Evolutionary conservation across 148 eudicot genomes (phyloP).

Genomic region (Persicaria maculosa): DNA sequence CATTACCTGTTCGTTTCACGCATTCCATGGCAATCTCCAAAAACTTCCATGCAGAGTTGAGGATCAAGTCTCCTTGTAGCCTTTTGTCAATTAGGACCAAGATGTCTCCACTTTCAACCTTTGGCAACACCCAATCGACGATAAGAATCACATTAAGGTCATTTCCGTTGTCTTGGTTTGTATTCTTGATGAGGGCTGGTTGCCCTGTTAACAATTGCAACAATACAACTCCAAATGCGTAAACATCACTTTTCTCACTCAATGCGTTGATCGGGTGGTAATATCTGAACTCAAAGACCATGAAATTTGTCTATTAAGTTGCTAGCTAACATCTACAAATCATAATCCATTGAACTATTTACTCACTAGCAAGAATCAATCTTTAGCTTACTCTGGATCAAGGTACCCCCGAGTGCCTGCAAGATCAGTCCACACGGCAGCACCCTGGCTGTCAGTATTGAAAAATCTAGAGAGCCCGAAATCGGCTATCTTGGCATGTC

Average conservation of each 20-base stretch:
- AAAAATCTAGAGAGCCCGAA: slow-evolving; percentile 33
- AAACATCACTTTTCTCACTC: slow-evolving; percentile 29
- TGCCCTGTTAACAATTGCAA: slow-evolving; percentile 30
- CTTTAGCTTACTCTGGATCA: slow-evolving; percentile 33
- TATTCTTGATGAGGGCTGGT: neutral
- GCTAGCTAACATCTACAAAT: too few species aligned
- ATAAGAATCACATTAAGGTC: neutral
- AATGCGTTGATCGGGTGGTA: neutral
- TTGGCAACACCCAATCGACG: neutral
- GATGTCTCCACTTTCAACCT: neutral
- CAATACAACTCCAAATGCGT: slow-evolving; percentile 32
- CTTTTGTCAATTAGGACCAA: neutral
- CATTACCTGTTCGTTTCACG: too few species aligned
- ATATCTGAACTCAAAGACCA: neutral
- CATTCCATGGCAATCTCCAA: too few species aligned
- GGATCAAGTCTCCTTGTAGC: too few species aligned
- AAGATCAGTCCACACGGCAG: slow-evolving; percentile 22
- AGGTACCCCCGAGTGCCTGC: slow-evolving; percentile 32
- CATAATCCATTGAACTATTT: too few species aligned
- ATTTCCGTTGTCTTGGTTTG: neutral
- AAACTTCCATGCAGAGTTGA: too few species aligned
- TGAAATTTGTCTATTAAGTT: neutral
- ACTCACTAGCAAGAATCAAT: too few species aligned
- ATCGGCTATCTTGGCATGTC: slow-evolving; percentile 34
- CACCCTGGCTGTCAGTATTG: slow-evolving; percentile 18